Percentiles rank a stretch among this genome's conserved stretches.
phyloP scores from a whole-genome alignment of 441 rosid species.

The Geranium incanum region DNA sequence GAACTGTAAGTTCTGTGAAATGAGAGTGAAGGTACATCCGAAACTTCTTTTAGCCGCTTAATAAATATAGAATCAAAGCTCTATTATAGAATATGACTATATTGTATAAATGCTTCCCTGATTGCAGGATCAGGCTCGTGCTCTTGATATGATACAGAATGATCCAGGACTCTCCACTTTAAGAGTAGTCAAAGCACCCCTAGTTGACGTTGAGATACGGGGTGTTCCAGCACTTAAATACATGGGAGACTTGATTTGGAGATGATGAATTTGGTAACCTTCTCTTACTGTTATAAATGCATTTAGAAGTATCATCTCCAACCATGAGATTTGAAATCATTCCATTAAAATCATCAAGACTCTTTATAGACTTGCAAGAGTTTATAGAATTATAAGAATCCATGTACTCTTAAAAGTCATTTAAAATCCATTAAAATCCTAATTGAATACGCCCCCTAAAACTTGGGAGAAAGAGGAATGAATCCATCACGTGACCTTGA shows the following conservation, averaged over 20 bases:
- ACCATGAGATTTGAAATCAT: no score
- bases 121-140: slow-evolving; percentile 62
- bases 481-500: background rate
- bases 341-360: no score
- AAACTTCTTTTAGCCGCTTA: background rate
- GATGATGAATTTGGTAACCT: slow-evolving; percentile 27
- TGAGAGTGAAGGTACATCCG: slow-evolving; percentile 52
- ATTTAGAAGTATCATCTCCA: no score
- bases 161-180: slow-evolving; percentile 52
- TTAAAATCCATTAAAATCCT: no score
- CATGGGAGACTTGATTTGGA: slow-evolving; percentile 69
- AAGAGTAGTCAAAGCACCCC: slow-evolving; percentile 47
- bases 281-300: background rate
- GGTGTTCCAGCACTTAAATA: slow-evolving; percentile 71
- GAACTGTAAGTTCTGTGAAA: slow-evolving; percentile 60
- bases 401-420: no score
- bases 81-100: background rate
- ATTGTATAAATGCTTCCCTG: background rate
- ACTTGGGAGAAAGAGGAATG: background rate
- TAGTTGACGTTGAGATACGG: slow-evolving; percentile 68
- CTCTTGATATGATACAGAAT: slow-evolving; percentile 48
- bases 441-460: no score
- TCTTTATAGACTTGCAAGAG: no score
- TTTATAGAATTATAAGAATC: no score
- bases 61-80: background rate